Evolutionary conservation across 176 grass and related monocot species (phyloP), one percentile per base, ranked within the genome.

Genomic region (Eragrostis curvula): DNA sequence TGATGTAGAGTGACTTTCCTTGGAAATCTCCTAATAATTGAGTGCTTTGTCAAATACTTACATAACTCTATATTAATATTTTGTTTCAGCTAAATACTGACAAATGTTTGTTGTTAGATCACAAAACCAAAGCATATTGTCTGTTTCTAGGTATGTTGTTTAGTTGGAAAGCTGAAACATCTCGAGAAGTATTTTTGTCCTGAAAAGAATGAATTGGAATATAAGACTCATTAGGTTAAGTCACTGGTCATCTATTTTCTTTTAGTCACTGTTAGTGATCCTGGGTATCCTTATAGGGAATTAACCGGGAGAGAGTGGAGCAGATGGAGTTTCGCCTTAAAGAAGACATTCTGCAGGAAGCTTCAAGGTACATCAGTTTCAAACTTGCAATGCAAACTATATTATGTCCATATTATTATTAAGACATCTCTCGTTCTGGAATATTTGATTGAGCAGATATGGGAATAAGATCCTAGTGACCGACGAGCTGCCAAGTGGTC

Each of bases 301-400:
- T 98, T 82, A 98, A 98, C 57, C 84, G 96, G 66, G 92, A 82
- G 69, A 98, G 96, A 92, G 90, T 98, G 65, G 96, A 98, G 59
- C 96, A 98, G 69, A 98, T 98, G 96, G 96, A 98, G 78, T 98
- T 98, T 90, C 96, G 96, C 66, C 82, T 98, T 30, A 96, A 98
- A 87, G 91, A 98, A 93, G 96, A 98, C 79, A 92, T 93, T 86
- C 91, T 98, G 87, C 84, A 80, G 23, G 96, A 98, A 90, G 93
- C 96, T 86, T 82, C 82, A 72, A 87, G 88, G 96, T 95, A 87
- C 79, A 58, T 42, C 61, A 69, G 32, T 88, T 64, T 32, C 24
- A 82, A 78, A 68, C 46, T 89, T 73, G 10, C 39, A 87, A 60
- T 51, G 29, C 24, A 42, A 77, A 76, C 57, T 58, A 66, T 61